A percentile compares a stretch with the other conserved stretches of the same genome.
Conservation (phyloP, 805 yeast species). For the Candida xyloterini region DNA sequence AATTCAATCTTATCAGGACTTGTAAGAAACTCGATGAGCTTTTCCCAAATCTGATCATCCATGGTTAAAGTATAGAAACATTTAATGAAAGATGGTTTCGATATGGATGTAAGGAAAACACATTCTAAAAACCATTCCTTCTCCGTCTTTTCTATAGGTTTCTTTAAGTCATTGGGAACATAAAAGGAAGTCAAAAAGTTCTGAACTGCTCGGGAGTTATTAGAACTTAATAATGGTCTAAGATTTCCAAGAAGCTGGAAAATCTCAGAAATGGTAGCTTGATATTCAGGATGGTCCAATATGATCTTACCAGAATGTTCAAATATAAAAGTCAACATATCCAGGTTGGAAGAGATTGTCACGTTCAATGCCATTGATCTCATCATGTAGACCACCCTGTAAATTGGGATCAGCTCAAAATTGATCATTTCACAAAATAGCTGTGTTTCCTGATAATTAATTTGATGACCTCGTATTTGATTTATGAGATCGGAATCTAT, state of each 20-base stretch:
- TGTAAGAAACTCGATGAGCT: not conserved
- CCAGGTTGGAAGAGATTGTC: conserved; percentile 58
- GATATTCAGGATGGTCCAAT: conserved; percentile 53
- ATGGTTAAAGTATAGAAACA: not conserved
- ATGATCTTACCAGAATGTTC: conserved; percentile 72
- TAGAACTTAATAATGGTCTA: conserved; percentile 47
- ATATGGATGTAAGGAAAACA: not conserved
- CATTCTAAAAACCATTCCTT: not conserved
- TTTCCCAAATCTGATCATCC: not conserved
- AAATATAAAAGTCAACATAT: conserved; percentile 63
- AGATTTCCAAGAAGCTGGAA: conserved; percentile 51
- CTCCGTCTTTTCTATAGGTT: not conserved
- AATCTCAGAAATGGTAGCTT: conserved; percentile 60
- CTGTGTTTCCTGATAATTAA: conserved; percentile 55
- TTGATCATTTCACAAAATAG: conserved; percentile 75
- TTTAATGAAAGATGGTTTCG: not conserved
- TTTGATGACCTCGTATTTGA: conserved; percentile 50
- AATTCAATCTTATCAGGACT: conserved; percentile 58
- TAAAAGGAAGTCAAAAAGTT: conserved; percentile 52
- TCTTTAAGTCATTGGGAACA: conserved; percentile 39
- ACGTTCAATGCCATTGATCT: conserved; percentile 53
- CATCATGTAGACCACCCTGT: conserved; percentile 69
- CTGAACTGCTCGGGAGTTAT: conserved; percentile 57
- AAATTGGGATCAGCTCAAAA: conserved; percentile 69
- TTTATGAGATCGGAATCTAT: conserved; percentile 60